Conservation (phyloP, 2,329 filamentous ascomycete species). For the Blumeria graminis region DNA sequence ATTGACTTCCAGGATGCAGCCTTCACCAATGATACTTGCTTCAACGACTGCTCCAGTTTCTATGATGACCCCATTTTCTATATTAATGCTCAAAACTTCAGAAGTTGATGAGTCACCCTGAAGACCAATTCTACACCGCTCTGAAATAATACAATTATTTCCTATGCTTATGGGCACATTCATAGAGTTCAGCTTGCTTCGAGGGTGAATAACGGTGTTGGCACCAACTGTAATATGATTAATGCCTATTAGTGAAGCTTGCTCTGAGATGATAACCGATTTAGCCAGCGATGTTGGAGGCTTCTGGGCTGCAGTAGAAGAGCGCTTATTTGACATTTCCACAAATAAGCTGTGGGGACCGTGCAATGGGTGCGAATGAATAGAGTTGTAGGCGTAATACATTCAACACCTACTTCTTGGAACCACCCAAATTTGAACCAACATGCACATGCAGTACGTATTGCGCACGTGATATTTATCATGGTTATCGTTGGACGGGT, state of each 20-base stretch:
- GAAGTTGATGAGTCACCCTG: conserved; percentile 14
- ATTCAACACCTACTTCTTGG: too few relatives aligned
- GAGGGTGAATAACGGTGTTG: conserved; percentile 67
- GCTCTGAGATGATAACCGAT: conserved; percentile 35
- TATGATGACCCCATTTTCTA: conserved; percentile 36
- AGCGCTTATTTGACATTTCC: conserved; percentile 14
- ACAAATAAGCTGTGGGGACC: too few relatives aligned
- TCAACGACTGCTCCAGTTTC: conserved; percentile 37
- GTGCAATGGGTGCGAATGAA: too few relatives aligned
- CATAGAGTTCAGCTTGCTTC: conserved; percentile 53
- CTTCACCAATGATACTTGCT: conserved; percentile 23
- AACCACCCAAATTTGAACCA: too few relatives aligned
- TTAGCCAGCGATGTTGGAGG: conserved; percentile 37
- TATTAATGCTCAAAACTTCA: conserved; percentile 18
- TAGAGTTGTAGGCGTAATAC: too few relatives aligned
- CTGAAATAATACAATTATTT: conserved; percentile 58
- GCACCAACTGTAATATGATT: conserved; percentile 58
- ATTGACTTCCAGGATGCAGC: conserved; percentile 35
- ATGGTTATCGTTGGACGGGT: too few relatives aligned
- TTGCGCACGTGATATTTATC: too few relatives aligned
- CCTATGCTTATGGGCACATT: conserved; percentile 61
- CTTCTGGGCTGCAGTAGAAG: conserved; percentile 31
- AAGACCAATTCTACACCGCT: conserved; percentile 33
- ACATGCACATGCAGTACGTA: too few relatives aligned
- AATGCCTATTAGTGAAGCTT: conserved; percentile 39